Evolutionary conservation across 345 rosid genomes (phyloP).

Genomic region (Camelina neglecta): DNA sequence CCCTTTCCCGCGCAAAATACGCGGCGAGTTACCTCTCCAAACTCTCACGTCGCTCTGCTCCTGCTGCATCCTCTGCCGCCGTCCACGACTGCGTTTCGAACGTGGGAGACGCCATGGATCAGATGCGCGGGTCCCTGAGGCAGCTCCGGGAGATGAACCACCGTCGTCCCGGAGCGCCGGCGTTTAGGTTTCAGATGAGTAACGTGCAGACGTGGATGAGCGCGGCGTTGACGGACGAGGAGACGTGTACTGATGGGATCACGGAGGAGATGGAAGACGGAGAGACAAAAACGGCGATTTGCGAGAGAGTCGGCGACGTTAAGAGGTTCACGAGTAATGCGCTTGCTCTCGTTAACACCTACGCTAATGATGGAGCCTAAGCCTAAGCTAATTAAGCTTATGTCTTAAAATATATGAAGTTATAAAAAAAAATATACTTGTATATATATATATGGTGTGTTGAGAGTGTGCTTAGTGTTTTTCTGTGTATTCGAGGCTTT

Average conservation of each 20-base stretch:
- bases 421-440: conserved; percentile 18
- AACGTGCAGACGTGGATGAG: conserved; percentile 98
- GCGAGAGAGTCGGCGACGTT: conserved; percentile 49
- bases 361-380: conserved; percentile 37
- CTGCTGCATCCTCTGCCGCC: conserved; percentile 48
- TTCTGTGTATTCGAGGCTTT: conserved; percentile 26
- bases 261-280: conserved; percentile 59
- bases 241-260: conserved; percentile 87
- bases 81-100: conserved; percentile 85
- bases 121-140: conserved; percentile 71
- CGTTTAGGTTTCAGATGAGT: conserved; percentile 73
- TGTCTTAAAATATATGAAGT: conserved; percentile 1
- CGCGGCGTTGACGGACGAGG: conserved; percentile 83
- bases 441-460: conserved; percentile 9
- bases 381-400: conserved; percentile 13
- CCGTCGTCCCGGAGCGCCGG: conserved; percentile 46
- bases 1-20: conserved; percentile 58
- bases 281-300: conserved; percentile 53
- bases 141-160: conserved; percentile 65
- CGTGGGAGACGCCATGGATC: conserved; percentile 84
- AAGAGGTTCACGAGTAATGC: conserved; percentile 87
- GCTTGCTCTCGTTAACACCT: conserved; percentile 56
- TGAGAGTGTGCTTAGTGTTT: conserved; percentile 3
- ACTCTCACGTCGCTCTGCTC: conserved; percentile 57
- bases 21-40: conserved; percentile 59